Percentiles rank a stretch among this genome's conserved stretches.
phyloP scores from a whole-genome alignment of 805 yeast genomes.

The Maudiozyma saulgeensis region DNA sequence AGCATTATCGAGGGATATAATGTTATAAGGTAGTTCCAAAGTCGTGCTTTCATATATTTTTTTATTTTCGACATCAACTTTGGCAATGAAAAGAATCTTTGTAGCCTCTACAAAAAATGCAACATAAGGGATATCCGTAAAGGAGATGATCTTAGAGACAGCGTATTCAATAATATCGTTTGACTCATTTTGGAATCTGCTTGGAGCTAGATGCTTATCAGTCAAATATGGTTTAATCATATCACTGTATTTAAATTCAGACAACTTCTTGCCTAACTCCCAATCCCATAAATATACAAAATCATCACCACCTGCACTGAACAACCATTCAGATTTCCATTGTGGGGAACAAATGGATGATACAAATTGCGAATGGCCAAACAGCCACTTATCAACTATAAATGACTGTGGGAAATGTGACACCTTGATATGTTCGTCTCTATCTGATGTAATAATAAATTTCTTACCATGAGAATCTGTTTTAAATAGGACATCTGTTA shows the following conservation, averaged over 20 bases:
- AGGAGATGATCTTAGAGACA: constrained; percentile 37
- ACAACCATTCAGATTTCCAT: constrained; percentile 40
- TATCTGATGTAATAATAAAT: constrained; percentile 68
- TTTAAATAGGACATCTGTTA: constrained; percentile 52
- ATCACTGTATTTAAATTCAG: constrained; percentile 40
- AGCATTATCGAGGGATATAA: constrained; percentile 24
- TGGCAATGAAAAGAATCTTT: constrained; percentile 31
- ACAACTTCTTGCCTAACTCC: constrained; percentile 42
- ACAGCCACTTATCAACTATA: constrained; percentile 71
- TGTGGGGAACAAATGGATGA: constrained; percentile 51
- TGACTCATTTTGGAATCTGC: constrained; percentile 47
- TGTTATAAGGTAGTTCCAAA: constrained; percentile 24
- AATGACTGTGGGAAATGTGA: constrained; percentile 70
- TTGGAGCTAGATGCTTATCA: constrained; percentile 54
- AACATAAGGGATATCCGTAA: constrained; percentile 25
- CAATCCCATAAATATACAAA: constrained; percentile 72
- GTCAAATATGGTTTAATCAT: constrained; percentile 37
- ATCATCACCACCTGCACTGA: constrained; percentile 91
- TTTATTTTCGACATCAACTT: constrained; percentile 16
- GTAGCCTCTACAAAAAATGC: constrained; percentile 47
- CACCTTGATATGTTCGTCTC: constrained; percentile 92
- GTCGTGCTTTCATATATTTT: constrained; percentile 18
- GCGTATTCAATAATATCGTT: constrained; percentile 41
- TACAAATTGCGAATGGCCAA: constrained; percentile 80
- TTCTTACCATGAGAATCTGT: constrained; percentile 29